phyloP scores from a whole-genome alignment of 164 flowering plant genomes.

The Dillenia suffruticosa region DNA sequence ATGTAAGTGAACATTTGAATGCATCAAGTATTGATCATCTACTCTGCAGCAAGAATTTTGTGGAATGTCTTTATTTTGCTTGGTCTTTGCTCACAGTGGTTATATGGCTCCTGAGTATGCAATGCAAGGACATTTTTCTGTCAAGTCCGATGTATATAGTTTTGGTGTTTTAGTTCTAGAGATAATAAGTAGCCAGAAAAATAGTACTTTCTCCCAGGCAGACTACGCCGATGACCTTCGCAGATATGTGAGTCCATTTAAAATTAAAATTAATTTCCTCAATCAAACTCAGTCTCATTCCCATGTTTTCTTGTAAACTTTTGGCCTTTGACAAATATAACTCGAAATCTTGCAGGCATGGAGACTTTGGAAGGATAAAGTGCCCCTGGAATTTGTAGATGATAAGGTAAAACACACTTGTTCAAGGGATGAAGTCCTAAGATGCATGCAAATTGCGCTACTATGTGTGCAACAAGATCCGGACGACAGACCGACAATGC shows the following conservation, averaged over 20 bases:
- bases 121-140: conserved; percentile 38
- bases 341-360: conserved; percentile 14
- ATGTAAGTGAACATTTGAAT: conserved; percentile 28
- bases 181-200: conserved; percentile 33
- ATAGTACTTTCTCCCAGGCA: conserved; percentile 12
- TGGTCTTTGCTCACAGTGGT: conserved; percentile 32
- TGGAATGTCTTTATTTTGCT: neutral
- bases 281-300: too few species aligned
- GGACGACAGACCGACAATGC: conserved; percentile 17
- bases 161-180: conserved; percentile 56
- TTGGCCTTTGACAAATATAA: too few species aligned
- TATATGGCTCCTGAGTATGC: conserved; percentile 62
- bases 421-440: conserved; percentile 9
- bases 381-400: conserved; percentile 8
- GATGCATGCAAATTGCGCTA: conserved; percentile 21
- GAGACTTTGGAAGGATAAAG: conserved; percentile 17
- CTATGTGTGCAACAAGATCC: conserved; percentile 22
- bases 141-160: conserved; percentile 45
- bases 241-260: conserved; percentile 29
- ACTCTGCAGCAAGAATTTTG: too few species aligned
- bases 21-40: too few species aligned
- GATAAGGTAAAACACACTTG: conserved; percentile 4
- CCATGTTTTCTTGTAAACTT: too few species aligned
- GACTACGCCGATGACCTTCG: conserved; percentile 20
- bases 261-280: too few species aligned